Evolutionary conservation across 176 grass and related monocot species (phyloP).

Genomic region (Hsuehochloa calcarea): DNA sequence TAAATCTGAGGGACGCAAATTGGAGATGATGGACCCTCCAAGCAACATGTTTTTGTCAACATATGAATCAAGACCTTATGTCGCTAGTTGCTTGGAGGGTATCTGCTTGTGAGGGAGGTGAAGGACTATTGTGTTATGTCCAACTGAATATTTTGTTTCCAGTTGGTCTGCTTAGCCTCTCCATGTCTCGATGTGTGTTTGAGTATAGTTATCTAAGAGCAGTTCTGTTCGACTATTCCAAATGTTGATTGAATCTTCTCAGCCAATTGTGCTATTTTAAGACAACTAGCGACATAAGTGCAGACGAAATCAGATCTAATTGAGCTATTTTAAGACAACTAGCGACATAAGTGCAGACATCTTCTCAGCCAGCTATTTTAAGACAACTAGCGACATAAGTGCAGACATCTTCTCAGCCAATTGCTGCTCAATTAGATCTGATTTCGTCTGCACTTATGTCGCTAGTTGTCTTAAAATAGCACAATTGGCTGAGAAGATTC

Average conservation of each 20-base stretch:
- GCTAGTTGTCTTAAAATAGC: neutral
- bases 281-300: neutral
- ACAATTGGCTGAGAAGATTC: conserved; percentile 1
- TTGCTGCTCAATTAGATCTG: neutral
- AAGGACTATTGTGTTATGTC: neutral
- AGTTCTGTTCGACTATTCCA: neutral
- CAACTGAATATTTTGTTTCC: neutral
- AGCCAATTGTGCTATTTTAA: neutral
- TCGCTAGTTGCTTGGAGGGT: too few relatives aligned
- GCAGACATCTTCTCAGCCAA: too few relatives aligned
- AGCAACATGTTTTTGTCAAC: conserved; percentile 4
- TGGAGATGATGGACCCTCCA: neutral
- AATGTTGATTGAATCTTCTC: neutral
- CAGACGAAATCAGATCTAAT: neutral
- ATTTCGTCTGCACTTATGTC: neutral
- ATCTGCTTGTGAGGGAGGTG: neutral
- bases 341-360: too few relatives aligned
- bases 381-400: too few relatives aligned
- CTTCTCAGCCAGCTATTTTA: too few relatives aligned
- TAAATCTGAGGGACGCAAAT: neutral
- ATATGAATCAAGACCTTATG: neutral
- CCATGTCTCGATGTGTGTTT: neutral
- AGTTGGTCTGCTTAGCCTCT: neutral
- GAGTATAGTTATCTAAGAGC: neutral
- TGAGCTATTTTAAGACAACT: too few relatives aligned